Conservation (phyloP, 2,329 filamentous ascomycete genomes). For the Aureobasidium sp. region DNA sequence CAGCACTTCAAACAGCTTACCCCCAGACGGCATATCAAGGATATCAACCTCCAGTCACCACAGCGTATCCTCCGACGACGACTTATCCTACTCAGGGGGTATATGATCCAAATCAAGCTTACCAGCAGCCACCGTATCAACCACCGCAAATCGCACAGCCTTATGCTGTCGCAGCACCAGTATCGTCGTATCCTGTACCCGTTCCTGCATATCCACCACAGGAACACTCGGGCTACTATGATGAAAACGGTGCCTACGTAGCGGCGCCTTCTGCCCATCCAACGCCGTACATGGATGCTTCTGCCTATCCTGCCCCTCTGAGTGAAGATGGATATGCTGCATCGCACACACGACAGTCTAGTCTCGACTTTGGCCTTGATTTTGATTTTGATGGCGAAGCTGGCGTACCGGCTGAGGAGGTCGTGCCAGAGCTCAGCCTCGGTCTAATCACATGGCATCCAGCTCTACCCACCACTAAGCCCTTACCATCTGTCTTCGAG, state of each 20-base stretch:
- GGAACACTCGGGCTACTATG: constrained; percentile 6
- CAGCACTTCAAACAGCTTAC: constrained; percentile 11
- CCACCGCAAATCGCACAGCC: not conserved
- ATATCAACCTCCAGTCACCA: constrained; percentile 15
- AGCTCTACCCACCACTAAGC: constrained; percentile 33
- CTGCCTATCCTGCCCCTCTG: not conserved
- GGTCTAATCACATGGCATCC: constrained; percentile 32
- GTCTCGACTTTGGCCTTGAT: constrained; percentile 7
- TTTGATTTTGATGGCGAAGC: constrained; percentile 3
- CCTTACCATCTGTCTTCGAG: constrained; percentile 33
- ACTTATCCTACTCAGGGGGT: constrained; percentile 4
- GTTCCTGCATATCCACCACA: not conserved
- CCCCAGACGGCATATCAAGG: constrained; percentile 15
- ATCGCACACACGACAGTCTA: constrained; percentile 5
- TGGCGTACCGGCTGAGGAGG: constrained; percentile 13
- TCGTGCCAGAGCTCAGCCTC: constrained; percentile 35
- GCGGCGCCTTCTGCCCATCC: not conserved
- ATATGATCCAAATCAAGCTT: constrained; percentile 9
- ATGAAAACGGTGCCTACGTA: constrained; percentile 4
- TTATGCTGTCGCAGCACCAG: not conserved
- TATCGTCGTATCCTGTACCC: not conserved
- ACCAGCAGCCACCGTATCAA: constrained; percentile 14
- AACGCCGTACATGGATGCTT: not conserved
- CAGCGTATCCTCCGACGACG: not conserved
- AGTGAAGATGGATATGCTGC: constrained; percentile 3